Evolutionary conservation across 805 yeast species (phyloP), one percentile per base, ranked within the genome.

Genomic region (Myxozyma lipomycoides): DNA sequence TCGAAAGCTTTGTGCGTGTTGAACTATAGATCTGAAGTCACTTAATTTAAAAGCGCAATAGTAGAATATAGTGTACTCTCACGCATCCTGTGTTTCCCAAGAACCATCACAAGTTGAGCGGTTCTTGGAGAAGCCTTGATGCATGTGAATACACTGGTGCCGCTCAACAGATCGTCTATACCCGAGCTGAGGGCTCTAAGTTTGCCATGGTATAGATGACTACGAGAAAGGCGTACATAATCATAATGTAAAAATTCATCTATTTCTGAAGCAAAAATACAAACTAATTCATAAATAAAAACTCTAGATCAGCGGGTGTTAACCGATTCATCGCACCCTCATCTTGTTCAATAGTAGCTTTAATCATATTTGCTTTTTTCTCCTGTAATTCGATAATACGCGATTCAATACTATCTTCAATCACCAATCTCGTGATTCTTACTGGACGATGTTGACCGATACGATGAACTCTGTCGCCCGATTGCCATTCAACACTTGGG

Each of bases 401-500:
- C 61, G 95, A 84, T 71, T 93, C 99, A 40, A 93, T 93, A 64
- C 96, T 88, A 69, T 93, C 98, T 63, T 90, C 98, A 45, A 93
- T 91, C 60, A 95, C 88, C 64, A 93, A 81, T 42, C 97, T 77
- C 6, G 96, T 89, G 59, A 93, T 88, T 56, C 87, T 78, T 7
- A 93, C 96, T 0, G 99, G 98, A 59, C 99, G 72, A 61, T 78
- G 86, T 67, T 93, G 99, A 4, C 98, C 97, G 56, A 93, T 93
- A 70, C 99, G 81, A 69, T 93, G 98, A 21, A 93, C 97, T 71
- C 99, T 81, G 68, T 93, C 99, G 69, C 95, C 96, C 45, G 95
- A 84, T 67, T 93, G 99, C 89, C 97, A 93, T 67, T 93, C 98
- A 5, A 91, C 93, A 60, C 95, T 85, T 1, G 98, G 98, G 66